Evolutionary conservation across 116 monocot species (phyloP), one percentile per base, ranked within the genome.

Genomic region (Posidonia oceanica): DNA sequence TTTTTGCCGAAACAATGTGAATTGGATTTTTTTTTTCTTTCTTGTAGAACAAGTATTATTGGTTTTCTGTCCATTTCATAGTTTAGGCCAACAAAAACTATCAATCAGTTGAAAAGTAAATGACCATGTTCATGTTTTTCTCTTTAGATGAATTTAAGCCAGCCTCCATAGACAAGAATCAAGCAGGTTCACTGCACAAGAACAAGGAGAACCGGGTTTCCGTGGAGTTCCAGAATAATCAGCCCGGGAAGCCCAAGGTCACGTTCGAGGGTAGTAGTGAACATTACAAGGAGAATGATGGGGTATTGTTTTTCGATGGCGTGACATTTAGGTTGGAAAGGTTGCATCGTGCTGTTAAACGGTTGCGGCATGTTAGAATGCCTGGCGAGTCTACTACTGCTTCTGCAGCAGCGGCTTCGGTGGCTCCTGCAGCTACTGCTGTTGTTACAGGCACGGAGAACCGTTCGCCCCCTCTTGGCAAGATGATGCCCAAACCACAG

Each of bases 111-210:
- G 2, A 48, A 6, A 48, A 48, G 48, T 23, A 13, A 61, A 61
- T 36, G 22, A 61, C 23, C 1, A 67, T 52, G 20, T 23, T 67
- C 20, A 5, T 59, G 3, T 42, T 20, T 40, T 14, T 44, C 22
- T 36, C 16, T 21, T 17, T 59, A 97, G 97, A 97, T 80, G 97
- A 97, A 76, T 97, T 97, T 78, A 92, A 97, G 76, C 97, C 97
- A 23, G 97, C 97, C 41, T 97, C 97, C 17, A 97, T 97, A 69
- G 97, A 97, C 66, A 97, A 97, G 84, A 89, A 72, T 60, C 92
- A 97, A 69, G 63, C 83, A 66, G 97, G 92, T 6, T 85, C 76
- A 14, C 82, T 97, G 55, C 85, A 89, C 73, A 97, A 89, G 73
- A 97, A 71, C 74, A 97, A 97, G 80, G 97, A 97, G 71, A 97